phyloP scores from a whole-genome alignment of 805 yeast genomes.

The Wickerhamiella domercqiae region DNA sequence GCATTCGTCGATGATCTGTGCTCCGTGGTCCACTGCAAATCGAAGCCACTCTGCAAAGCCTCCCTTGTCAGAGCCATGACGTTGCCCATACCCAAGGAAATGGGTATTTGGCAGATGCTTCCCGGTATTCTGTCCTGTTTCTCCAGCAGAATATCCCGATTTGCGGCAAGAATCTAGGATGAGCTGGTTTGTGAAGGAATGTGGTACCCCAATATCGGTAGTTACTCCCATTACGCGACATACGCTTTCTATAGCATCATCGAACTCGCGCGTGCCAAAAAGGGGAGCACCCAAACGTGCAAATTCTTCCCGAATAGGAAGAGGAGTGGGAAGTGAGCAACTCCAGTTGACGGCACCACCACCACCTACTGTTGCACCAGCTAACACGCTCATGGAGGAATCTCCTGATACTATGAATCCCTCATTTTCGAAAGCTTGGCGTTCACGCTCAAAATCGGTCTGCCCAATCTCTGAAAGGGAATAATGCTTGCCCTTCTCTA shows the following conservation, averaged over 20 bases:
- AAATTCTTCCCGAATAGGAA: slow-evolving; percentile 38
- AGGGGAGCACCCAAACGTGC: slow-evolving; percentile 32
- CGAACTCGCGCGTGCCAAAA: slow-evolving; percentile 31
- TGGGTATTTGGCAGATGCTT: slow-evolving; percentile 33
- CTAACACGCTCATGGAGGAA: slow-evolving; percentile 27
- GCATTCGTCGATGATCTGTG: slow-evolving; percentile 33
- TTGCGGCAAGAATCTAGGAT: slow-evolving; percentile 31
- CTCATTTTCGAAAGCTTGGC: slow-evolving; percentile 27
- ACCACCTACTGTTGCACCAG: slow-evolving; percentile 44
- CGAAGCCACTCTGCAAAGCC: slow-evolving; percentile 35
- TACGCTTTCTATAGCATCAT: slow-evolving; percentile 32
- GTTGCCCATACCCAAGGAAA: slow-evolving; percentile 34
- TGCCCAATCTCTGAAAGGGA: slow-evolving; percentile 25
- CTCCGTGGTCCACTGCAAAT: slow-evolving; percentile 32
- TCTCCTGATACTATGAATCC: slow-evolving; percentile 28
- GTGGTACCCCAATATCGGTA: slow-evolving; percentile 24
- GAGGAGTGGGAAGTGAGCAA: slow-evolving; percentile 36
- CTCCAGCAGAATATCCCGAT: slow-evolving; percentile 30
- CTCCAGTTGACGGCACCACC: slow-evolving; percentile 47
- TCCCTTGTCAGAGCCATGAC: slow-evolving; percentile 35
- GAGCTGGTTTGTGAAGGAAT: slow-evolving; percentile 31
- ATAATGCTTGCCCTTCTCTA: slow-evolving; percentile 37
- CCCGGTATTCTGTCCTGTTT: slow-evolving; percentile 33
- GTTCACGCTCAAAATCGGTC: slow-evolving; percentile 27
- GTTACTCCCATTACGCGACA: slow-evolving; percentile 35